Evolutionary conservation across 169 alveolate genomes (phyloP).

Genomic region (Plasmodium vinckei): DNA sequence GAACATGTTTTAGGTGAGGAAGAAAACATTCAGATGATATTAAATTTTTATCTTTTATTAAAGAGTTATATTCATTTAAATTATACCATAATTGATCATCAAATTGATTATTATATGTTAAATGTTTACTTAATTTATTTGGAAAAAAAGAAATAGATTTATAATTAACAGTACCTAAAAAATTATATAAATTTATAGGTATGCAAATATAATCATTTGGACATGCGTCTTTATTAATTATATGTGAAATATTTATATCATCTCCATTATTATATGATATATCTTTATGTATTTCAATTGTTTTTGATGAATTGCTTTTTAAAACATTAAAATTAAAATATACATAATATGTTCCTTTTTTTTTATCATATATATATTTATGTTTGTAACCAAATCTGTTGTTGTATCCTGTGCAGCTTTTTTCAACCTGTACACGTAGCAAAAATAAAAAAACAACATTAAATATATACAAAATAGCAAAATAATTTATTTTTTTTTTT

Average conservation of each 20-base stretch:
- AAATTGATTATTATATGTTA: constrained; percentile 43
- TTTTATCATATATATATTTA: constrained; percentile 37
- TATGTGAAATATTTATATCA: constrained; percentile 71
- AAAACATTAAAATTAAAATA: constrained; percentile 58
- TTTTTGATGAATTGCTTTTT: constrained; percentile 26
- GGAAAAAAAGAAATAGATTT: constrained; percentile 29
- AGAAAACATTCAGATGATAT: constrained; percentile 40
- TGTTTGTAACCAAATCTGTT: constrained; percentile 67
- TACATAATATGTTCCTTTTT: constrained; percentile 16
- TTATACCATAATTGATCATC: constrained; percentile 74
- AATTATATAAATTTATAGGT: constrained; percentile 63
- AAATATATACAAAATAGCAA: background rate
- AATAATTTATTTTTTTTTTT: background rate
- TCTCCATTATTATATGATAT: constrained; percentile 75
- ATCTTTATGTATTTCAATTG: constrained; percentile 62
- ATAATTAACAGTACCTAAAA: constrained; percentile 52
- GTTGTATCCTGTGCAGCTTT: constrained; percentile 40
- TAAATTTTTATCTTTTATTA: constrained; percentile 32
- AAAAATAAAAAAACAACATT: background rate
- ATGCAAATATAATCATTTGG: constrained; percentile 69
- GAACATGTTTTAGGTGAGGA: constrained; percentile 58
- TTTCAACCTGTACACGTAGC: constrained; percentile 24
- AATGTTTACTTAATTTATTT: constrained; percentile 49
- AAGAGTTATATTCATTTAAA: constrained; percentile 30
- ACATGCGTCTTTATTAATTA: constrained; percentile 49